Percentiles rank a stretch among this genome's conserved stretches.
phyloP scores from a whole-genome alignment of 768 basidiomycete species.

The Xerocomellus intermedius region DNA sequence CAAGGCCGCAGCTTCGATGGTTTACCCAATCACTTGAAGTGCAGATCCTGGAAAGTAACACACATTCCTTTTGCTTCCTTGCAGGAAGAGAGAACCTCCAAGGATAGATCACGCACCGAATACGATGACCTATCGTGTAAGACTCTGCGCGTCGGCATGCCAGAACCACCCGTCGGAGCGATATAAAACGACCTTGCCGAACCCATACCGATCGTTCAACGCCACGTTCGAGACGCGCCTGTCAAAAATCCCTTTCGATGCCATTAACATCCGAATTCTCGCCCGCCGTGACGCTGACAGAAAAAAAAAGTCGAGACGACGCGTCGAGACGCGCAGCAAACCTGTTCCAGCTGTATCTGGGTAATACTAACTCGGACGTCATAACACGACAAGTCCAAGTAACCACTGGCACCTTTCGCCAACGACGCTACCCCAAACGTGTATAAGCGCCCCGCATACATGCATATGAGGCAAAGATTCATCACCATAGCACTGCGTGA shows the following conservation, averaged over 20 bases:
- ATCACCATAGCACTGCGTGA: slow-evolving; percentile 90
- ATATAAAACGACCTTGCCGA: slow-evolving; percentile 30
- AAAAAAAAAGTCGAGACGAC: background rate
- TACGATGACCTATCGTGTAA: slow-evolving; percentile 23
- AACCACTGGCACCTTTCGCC: slow-evolving; percentile 60
- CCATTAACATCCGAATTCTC: slow-evolving; percentile 1
- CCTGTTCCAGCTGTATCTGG: slow-evolving; percentile 96
- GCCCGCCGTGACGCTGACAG: no score
- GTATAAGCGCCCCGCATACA: background rate
- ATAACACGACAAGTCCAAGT: slow-evolving; percentile 43
- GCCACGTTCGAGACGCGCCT: slow-evolving; percentile 32
- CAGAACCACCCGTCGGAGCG: background rate
- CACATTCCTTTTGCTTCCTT: background rate
- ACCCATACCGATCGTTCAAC: slow-evolving; percentile 31
- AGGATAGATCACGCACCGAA: slow-evolving; percentile 18
- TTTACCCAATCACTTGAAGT: slow-evolving; percentile 32
- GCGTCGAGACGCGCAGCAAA: slow-evolving; percentile 30
- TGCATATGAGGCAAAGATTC: no score
- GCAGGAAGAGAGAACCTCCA: no score
- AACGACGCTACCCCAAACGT: slow-evolving; percentile 59
- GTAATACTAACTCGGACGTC: slow-evolving; percentile 70
- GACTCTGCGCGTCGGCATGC: background rate
- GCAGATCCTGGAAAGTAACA: slow-evolving; percentile 20
- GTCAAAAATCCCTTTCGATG: slow-evolving; percentile 30
- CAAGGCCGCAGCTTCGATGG: slow-evolving; percentile 38